Conservation (phyloP, 176 grass and related monocot genomes). For the maize (Zea mays) region Zm-B73-REFERENCE-NAM-5.0 NC_050098.1:178225501-178226000, state of each 20-base stretch:
- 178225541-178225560: too few species aligned
- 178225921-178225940: too few species aligned
- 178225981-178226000: not conserved
- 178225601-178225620: not conserved
- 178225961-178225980: too few species aligned
- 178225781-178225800: not conserved
- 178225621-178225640: not conserved
- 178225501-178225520: too few species aligned
- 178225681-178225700: not conserved
- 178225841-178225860: not conserved
- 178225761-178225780: not conserved
- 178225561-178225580: too few species aligned
- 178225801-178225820: not conserved
- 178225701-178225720: not conserved
- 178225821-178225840: not conserved
- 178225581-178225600: not conserved
- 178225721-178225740: not conserved
- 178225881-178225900: too few species aligned
- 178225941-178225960: not conserved
- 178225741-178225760: slow-evolving; percentile 14
- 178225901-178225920: too few species aligned
- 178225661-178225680: not conserved
- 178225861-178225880: not conserved
- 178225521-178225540: too few species aligned
- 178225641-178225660: not conserved